Evolutionary conservation across 176 grass and related monocot genomes (phyloP).

Genomic region (Oryza meyeriana): DNA sequence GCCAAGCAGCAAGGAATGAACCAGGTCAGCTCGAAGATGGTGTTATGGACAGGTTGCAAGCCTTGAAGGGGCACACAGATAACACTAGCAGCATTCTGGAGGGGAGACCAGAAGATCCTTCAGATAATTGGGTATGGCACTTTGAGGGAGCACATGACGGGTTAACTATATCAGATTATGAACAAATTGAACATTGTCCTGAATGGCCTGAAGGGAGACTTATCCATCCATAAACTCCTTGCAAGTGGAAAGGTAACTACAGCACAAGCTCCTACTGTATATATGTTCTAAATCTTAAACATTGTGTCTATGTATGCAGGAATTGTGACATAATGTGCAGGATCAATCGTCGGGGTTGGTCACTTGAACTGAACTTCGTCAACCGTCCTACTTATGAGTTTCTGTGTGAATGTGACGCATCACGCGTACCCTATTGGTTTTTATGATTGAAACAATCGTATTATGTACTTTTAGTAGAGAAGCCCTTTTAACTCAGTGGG

Average conservation of each 20-base stretch:
- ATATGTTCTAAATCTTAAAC: background rate
- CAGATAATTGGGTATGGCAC: background rate
- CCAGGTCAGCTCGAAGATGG: constrained; percentile 29
- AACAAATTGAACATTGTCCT: constrained; percentile 6
- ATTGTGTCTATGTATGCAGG: background rate
- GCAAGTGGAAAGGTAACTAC: background rate
- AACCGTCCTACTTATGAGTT: background rate
- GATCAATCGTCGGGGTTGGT: background rate
- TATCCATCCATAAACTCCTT: constrained; percentile 27
- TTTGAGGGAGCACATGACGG: background rate
- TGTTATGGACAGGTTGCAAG: constrained; percentile 43
- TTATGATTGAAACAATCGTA: background rate
- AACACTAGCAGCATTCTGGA: background rate
- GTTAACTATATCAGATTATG: constrained; percentile 35
- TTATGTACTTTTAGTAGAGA: background rate
- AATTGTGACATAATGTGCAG: background rate
- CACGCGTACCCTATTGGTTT: too few species aligned
- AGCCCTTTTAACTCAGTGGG: background rate
- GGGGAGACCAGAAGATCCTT: background rate
- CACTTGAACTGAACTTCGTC: background rate
- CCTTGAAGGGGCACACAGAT: constrained; percentile 28
- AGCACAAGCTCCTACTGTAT: background rate
- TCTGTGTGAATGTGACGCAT: background rate
- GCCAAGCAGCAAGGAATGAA: background rate
- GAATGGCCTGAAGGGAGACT: constrained; percentile 42